Evolutionary conservation across 2,329 filamentous ascomycete species (phyloP).

Genomic region (Fonsecaea monophora): DNA sequence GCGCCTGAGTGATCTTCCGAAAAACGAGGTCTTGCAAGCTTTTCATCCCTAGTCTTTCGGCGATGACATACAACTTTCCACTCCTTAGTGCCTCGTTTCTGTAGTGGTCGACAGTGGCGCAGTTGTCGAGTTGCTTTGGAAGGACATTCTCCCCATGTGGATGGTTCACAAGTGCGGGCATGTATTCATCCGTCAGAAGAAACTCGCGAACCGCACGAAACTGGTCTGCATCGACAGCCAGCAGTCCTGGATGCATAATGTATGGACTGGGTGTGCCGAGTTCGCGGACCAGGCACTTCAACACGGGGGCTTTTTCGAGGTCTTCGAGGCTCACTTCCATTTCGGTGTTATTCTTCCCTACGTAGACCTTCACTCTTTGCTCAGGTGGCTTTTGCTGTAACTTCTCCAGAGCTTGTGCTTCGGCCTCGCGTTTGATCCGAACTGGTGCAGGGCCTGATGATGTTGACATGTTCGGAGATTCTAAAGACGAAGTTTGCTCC

Average conservation of each 20-base stretch:
- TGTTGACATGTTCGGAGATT: slow-evolving; percentile 5
- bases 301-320: slow-evolving; percentile 33
- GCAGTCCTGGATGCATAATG: slow-evolving; percentile 37
- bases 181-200: slow-evolving; percentile 33
- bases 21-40: slow-evolving; percentile 28
- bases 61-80: slow-evolving; percentile 32
- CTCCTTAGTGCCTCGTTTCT: slow-evolving; percentile 20
- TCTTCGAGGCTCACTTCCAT: slow-evolving; percentile 25
- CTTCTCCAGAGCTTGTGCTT: slow-evolving; percentile 9
- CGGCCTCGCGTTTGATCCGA: slow-evolving; percentile 29
- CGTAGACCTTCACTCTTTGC: slow-evolving; percentile 30
- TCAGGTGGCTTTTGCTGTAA: slow-evolving; percentile 8
- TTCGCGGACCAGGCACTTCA: slow-evolving; percentile 26
- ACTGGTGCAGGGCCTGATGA: background rate
- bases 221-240: slow-evolving; percentile 26
- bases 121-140: slow-evolving; percentile 28
- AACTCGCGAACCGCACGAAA: slow-evolving; percentile 34
- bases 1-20: slow-evolving; percentile 30
- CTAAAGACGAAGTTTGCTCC: background rate
- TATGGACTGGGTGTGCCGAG: slow-evolving; percentile 21
- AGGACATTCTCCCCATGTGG: slow-evolving; percentile 11
- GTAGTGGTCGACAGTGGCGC: slow-evolving; percentile 24
- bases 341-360: slow-evolving; percentile 28
- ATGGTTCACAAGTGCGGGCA: slow-evolving; percentile 27
- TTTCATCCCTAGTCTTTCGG: slow-evolving; percentile 27